These are phyloP conservation scores for Striga hermonthica DNA, from an alignment of 305 asterid species.

Conservation along the genomic window DNA sequence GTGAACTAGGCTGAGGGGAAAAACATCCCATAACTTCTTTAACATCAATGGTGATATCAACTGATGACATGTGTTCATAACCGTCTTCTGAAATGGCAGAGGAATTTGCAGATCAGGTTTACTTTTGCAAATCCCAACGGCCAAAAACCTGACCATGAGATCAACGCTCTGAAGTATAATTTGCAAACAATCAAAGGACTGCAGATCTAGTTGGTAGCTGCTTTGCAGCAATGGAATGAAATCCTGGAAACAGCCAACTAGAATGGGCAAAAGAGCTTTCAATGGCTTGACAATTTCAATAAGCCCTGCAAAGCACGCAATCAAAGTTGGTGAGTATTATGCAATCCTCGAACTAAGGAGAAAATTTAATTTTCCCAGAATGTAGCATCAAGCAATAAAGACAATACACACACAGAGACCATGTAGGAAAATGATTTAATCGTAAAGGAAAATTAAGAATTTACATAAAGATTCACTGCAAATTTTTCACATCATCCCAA, in stretches of 20 bases:
- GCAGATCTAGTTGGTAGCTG: slow-evolving; percentile 49
- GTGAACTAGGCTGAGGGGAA: slow-evolving; percentile 58
- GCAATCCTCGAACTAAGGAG: slow-evolving; percentile 12
- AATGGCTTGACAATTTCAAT: slow-evolving; percentile 48
- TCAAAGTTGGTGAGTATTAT: slow-evolving; percentile 15
- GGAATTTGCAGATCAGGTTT: slow-evolving; percentile 35
- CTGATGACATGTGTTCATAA: slow-evolving; percentile 32
- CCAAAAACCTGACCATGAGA: slow-evolving; percentile 52
- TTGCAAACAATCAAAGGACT: slow-evolving; percentile 76
- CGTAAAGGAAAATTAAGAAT: slow-evolving; percentile 10
- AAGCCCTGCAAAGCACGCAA: slow-evolving; percentile 52
- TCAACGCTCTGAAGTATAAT: slow-evolving; percentile 74
- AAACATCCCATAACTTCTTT: slow-evolving; percentile 75
- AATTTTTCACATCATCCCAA: slow-evolving; percentile 22
- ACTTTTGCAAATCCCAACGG: slow-evolving; percentile 36
- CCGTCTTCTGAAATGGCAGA: slow-evolving; percentile 34
- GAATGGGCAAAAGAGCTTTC: slow-evolving; percentile 67
- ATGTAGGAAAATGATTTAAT: slow-evolving; percentile 11
- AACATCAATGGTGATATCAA: slow-evolving; percentile 46
- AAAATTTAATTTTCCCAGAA: slow-evolving; percentile 17
- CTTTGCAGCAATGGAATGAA: slow-evolving; percentile 50
- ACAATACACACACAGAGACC: slow-evolving; percentile 1
- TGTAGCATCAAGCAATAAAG: slow-evolving; percentile 22
- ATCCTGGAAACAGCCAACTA: slow-evolving; percentile 68
- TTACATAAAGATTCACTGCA: slow-evolving; percentile 5